Base-by-base conservation (phyloP, 2,329 filamentous ascomycete genomes). In the Escovopsis sp. region DNA sequence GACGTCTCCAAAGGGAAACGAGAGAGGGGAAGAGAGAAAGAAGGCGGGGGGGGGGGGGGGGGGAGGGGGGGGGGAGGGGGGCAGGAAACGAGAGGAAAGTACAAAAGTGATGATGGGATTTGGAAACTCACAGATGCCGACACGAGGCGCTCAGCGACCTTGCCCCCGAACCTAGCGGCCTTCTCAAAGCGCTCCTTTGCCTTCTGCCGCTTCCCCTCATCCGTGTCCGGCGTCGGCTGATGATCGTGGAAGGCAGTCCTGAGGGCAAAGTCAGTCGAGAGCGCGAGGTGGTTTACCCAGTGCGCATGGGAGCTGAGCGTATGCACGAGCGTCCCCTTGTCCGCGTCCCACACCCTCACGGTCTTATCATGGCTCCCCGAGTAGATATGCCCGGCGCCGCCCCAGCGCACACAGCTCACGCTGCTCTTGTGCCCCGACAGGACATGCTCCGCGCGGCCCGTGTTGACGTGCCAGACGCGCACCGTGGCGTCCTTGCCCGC, bases 351-450 rank as follows among this genome's bases (percentile, higher is more conserved):
- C 4, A 94, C 74, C 46, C 88, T 86, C 46, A 96, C 74, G 1
- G 79, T 88, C 64, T 92, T 92, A 62, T 94, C 88, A 53, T 93
- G 86, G 25, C 83, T 92, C 15, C 73, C 74, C 7, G 81, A 85
- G 60, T 90, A 93, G 43, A 93, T 78, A 39, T 73, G 64, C 4
- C 86, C 85, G 2, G 76, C 80, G n/a, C 88, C 88, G 38, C 90
- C 90, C 90, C 90, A 98, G 47, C 79, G 78, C 4, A 96, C 85
- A 54, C 87, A 94, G 31, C 81, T 86, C 13, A 96, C 83, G 33
- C 76, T 84, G 31, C 77, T 78, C 61, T 86, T 90, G 63, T 98
- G 90, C 3, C 88, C 88, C 5, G 79, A 82, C 19, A 96, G 65
- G 3, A 88, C 80, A 48, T 81, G 76, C 48, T 94, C 85, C 2